A percentile compares a stretch with the other conserved stretches of the same genome.
These are phyloP conservation scores for Oryza punctata DNA, from an alignment of 176 grass and related monocot species.

Conservation along the genomic window DNA sequence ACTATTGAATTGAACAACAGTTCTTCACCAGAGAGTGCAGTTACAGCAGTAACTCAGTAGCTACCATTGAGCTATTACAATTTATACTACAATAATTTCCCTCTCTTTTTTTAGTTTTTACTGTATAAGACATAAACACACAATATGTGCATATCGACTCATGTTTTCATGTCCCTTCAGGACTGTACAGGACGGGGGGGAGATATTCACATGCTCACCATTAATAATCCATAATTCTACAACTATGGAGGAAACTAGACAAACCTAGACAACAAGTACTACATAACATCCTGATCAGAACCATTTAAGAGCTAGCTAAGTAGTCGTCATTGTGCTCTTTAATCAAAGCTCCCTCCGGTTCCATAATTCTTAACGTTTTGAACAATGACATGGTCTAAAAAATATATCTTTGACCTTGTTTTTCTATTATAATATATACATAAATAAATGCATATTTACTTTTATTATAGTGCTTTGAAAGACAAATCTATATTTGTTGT, in stretches of 20 bases:
- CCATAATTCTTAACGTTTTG: no score
- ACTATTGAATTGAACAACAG: slow-evolving; percentile 34
- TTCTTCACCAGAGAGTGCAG: slow-evolving; percentile 28
- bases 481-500: no score
- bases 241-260: background rate
- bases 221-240: background rate
- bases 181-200: no score
- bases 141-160: background rate
- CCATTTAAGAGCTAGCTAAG: background rate
- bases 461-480: no score
- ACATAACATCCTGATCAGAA: background rate
- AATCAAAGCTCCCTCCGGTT: background rate
- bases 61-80: slow-evolving; percentile 10
- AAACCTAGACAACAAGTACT: background rate
- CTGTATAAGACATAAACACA: background rate
- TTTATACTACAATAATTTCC: background rate
- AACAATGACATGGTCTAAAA: no score
- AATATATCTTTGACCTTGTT: no score
- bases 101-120: background rate
- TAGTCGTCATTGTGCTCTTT: background rate
- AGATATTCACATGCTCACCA: background rate
- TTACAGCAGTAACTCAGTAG: slow-evolving; percentile 28
- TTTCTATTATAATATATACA: no score
- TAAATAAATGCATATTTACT: no score
- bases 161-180: background rate